Conservation (phyloP, 805 yeast species). For the Debaryomyces prosopidis region DNA sequence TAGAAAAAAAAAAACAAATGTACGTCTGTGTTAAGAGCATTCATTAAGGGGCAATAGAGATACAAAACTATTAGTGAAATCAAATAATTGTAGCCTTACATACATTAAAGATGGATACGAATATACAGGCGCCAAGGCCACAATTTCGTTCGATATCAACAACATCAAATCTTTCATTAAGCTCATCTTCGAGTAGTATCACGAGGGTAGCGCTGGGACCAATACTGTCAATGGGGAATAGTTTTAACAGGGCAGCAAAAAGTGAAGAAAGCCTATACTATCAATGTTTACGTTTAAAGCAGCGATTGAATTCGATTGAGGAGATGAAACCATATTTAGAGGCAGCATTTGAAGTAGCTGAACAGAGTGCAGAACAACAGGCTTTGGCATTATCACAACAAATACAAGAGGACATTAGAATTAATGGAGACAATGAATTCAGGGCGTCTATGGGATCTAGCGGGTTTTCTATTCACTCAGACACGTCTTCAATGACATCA, state of each 20-base stretch:
- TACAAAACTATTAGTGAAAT: no score
- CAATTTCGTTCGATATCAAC: constrained; percentile 42
- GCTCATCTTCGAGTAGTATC: constrained; percentile 31
- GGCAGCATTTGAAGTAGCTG: constrained; percentile 65
- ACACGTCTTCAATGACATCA: constrained; percentile 22
- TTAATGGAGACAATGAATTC: constrained; percentile 18
- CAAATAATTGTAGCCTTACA: no score
- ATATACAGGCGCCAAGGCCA: constrained; percentile 20
- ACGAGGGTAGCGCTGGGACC: constrained; percentile 49
- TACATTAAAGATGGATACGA: constrained; percentile 9
- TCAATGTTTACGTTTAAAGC: constrained; percentile 58
- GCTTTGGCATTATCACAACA: constrained; percentile 52
- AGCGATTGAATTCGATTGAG: constrained; percentile 56
- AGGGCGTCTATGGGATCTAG: constrained; percentile 34
- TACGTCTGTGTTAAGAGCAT: no score
- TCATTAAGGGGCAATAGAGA: no score
- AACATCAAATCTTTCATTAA: constrained; percentile 29
- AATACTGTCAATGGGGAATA: constrained; percentile 35
- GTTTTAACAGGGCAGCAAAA: constrained; percentile 64
- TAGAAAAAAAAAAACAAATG: no score
- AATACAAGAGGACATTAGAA: constrained; percentile 25
- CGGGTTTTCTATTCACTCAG: constrained; percentile 39
- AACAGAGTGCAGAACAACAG: constrained; percentile 70
- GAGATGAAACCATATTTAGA: constrained; percentile 69
- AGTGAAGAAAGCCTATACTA: constrained; percentile 70